These are phyloP conservation scores for Roridomyces roridus DNA, from an alignment of 768 basidiomycete genomes.

Conservation along the genomic window DNA sequence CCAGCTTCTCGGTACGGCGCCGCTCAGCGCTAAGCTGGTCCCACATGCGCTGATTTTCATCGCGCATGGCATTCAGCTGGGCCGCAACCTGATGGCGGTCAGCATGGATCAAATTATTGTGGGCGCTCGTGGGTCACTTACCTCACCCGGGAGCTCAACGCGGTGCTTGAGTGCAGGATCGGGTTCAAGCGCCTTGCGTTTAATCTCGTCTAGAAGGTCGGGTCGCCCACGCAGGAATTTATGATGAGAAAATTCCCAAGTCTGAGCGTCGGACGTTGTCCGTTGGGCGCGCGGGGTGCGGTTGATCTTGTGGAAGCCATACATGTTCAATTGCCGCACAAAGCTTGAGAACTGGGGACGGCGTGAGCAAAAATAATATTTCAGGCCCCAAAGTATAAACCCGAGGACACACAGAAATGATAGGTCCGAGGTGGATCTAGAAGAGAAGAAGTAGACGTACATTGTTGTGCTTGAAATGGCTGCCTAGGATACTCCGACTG, in stretches of 20 bases:
- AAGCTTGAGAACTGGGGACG: slow-evolving; percentile 83
- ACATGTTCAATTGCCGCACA: slow-evolving; percentile 96
- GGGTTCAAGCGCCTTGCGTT: slow-evolving; percentile 83
- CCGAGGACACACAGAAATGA: not conserved
- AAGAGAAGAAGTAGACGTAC: slow-evolving; percentile 46
- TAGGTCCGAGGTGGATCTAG: slow-evolving; percentile 14
- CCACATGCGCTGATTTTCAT: slow-evolving; percentile 73
- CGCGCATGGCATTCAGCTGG: slow-evolving; percentile 72
- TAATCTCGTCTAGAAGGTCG: slow-evolving; percentile 85
- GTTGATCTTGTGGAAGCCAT: slow-evolving; percentile 95
- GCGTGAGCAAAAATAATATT: not conserved
- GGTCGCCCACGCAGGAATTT: slow-evolving; percentile 84
- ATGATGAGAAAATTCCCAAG: slow-evolving; percentile 89
- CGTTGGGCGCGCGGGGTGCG: slow-evolving; percentile 87
- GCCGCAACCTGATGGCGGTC: slow-evolving; percentile 51
- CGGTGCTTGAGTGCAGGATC: slow-evolving; percentile 75
- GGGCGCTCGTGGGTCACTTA: slow-evolving; percentile 40
- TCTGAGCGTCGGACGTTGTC: slow-evolving; percentile 80
- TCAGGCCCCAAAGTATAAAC: not conserved
- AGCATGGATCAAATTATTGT: slow-evolving; percentile 21
- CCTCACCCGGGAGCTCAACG: slow-evolving; percentile 84
- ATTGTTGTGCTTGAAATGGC: slow-evolving; percentile 92
- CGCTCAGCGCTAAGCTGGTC: slow-evolving; percentile 61
- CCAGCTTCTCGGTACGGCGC: slow-evolving; percentile 66
- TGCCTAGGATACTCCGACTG: slow-evolving; percentile 81